Evolutionary conservation across 805 yeast genomes (phyloP).

Genomic region (Ogataea pini): DNA sequence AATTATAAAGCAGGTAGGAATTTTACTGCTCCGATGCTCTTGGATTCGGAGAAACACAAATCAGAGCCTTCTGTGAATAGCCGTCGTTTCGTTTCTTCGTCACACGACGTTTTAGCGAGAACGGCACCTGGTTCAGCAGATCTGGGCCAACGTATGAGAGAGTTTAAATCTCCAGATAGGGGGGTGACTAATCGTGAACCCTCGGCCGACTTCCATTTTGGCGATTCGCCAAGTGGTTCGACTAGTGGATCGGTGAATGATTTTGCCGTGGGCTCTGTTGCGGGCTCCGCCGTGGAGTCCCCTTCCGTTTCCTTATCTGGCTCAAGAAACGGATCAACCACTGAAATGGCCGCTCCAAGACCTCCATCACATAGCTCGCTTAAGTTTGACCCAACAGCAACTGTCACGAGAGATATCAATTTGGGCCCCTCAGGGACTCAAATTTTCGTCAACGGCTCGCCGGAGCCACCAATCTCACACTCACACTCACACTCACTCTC

Average conservation of each 20-base stretch:
- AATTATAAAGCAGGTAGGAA: constrained; percentile 16
- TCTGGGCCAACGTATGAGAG: not conserved
- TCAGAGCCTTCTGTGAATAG: constrained; percentile 20
- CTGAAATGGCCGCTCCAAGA: not conserved
- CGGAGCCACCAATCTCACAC: not conserved
- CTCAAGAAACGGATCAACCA: not conserved
- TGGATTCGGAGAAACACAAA: constrained; percentile 10
- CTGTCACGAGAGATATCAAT: constrained; percentile 5
- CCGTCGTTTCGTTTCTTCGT: constrained; percentile 8
- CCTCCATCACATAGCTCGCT: constrained; percentile 2
- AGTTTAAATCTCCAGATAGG: not conserved
- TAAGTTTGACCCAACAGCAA: constrained; percentile 1
- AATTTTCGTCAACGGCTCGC: not conserved
- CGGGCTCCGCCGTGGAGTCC: not conserved
- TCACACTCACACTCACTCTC: not conserved
- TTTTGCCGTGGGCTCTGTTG: not conserved
- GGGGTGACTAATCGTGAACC: not conserved
- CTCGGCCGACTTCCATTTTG: constrained; percentile 10
- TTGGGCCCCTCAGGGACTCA: not conserved
- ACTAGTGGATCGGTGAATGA: constrained; percentile 9
- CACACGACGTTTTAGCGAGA: constrained; percentile 10
- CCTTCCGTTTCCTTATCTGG: not conserved
- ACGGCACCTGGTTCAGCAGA: not conserved
- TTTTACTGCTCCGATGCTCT: constrained; percentile 25
- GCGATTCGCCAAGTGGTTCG: constrained; percentile 8